phyloP scores from a whole-genome alignment of 2,329 filamentous ascomycete species.

The Fusarium pseudonygamai region DNA sequence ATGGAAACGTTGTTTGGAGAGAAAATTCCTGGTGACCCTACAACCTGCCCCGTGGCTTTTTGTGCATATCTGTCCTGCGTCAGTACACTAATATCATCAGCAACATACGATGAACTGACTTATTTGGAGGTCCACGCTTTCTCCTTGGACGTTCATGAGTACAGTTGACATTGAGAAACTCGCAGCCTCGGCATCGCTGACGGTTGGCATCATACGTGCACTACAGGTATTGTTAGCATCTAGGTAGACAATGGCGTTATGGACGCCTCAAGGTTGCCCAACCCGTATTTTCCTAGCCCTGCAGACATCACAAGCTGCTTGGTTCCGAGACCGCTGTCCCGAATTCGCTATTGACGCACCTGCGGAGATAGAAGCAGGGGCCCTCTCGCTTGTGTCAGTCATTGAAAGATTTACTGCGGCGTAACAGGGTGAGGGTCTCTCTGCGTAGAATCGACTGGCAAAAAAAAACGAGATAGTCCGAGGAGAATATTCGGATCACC shows the following conservation, averaged over 20 bases:
- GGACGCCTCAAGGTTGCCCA: neutral
- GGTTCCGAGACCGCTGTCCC: constrained; percentile 22
- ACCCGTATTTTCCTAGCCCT: constrained; percentile 40
- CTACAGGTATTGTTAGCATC: constrained; percentile 2
- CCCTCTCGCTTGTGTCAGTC: neutral
- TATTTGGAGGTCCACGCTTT: constrained; percentile 40
- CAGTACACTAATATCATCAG: neutral
- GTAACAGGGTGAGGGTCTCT: neutral
- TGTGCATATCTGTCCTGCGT: constrained; percentile 16
- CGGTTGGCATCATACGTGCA: constrained; percentile 24
- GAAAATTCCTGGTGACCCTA: neutral
- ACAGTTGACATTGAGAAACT: constrained; percentile 30
- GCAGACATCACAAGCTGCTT: constrained; percentile 39
- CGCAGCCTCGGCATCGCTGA: constrained; percentile 29
- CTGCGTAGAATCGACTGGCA: too few species aligned
- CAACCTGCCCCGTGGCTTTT: neutral
- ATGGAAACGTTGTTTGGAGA: neutral
- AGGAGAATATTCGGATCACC: constrained; percentile 40
- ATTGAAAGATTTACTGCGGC: neutral
- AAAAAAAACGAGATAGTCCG: neutral
- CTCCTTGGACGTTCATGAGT: constrained; percentile 33
- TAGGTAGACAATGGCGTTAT: neutral
- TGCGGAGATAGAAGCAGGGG: neutral
- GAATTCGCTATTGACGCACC: neutral
- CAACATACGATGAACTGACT: neutral